Evolutionary conservation across 768 basidiomycete species (phyloP).

Genomic region (Tremella yokohamensis): DNA sequence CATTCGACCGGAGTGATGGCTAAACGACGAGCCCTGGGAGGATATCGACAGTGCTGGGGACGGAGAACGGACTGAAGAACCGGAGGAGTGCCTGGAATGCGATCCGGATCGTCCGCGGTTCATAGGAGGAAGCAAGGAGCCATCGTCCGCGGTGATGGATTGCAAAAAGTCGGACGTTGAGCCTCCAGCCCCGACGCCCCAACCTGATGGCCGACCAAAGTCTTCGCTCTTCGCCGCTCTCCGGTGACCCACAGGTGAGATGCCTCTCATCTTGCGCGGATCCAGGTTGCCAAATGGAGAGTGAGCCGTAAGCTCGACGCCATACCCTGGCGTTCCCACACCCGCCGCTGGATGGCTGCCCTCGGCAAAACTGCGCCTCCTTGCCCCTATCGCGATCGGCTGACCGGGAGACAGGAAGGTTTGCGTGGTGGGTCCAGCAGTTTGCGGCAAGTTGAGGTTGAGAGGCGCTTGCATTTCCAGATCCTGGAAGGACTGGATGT

Average conservation of each 20-base stretch:
- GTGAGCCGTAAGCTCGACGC: conserved; percentile 25
- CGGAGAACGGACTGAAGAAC: conserved; percentile 35
- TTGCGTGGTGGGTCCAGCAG: conserved; percentile 15
- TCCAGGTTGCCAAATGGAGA: conserved; percentile 12
- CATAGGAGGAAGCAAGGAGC: conserved; percentile 38
- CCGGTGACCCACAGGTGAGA: conserved; percentile 52
- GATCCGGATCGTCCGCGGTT: conserved; percentile 26
- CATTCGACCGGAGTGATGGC: conserved; percentile 30
- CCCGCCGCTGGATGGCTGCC: conserved; percentile 42
- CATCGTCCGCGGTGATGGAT: conserved; percentile 44
- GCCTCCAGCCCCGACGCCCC: conserved; percentile 41
- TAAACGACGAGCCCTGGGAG: conserved; percentile 36
- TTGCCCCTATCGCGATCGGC: not conserved
- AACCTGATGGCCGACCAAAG: conserved; percentile 49
- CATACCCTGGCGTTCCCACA: conserved; percentile 44
- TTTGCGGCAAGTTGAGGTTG: conserved; percentile 10
- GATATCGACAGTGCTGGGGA: conserved; percentile 42
- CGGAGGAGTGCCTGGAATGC: conserved; percentile 39
- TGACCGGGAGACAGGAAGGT: conserved; percentile 17
- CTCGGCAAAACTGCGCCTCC: conserved; percentile 31
- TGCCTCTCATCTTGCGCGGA: conserved; percentile 20
- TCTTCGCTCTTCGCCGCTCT: conserved; percentile 66
- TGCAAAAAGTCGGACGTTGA: conserved; percentile 47
- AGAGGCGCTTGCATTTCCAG: not conserved
- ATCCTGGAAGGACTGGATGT: conserved; percentile 26